Percentiles rank a stretch among this genome's conserved stretches.
These are phyloP conservation scores for Pseudogymnoascus sp. DNA, from an alignment of 2,329 filamentous ascomycete genomes.

Conservation along the genomic window DNA sequence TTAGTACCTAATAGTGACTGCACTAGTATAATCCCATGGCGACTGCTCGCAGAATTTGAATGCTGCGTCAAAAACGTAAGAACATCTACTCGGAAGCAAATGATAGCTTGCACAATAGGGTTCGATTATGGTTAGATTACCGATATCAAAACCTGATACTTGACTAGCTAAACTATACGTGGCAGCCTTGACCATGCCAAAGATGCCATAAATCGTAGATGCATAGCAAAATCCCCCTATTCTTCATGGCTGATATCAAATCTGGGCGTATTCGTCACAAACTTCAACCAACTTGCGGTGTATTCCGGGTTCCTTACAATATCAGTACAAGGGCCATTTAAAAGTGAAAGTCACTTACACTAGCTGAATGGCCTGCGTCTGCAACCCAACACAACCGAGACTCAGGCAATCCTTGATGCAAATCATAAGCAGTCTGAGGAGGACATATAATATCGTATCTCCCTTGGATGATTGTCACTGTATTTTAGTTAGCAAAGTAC, in stretches of 20 bases:
- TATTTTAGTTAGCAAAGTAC: constrained; percentile 5
- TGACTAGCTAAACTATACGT: background rate
- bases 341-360: background rate
- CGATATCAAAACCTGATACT: background rate
- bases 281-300: constrained; percentile 5
- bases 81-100: background rate
- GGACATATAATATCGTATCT: constrained; percentile 39
- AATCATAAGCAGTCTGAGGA: constrained; percentile 33
- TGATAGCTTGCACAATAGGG: background rate
- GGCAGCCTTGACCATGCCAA: background rate
- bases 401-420: constrained; percentile 36
- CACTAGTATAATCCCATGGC: no score
- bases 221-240: background rate
- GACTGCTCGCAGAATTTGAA: background rate
- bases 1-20: no score
- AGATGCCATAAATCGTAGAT: background rate
- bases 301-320: constrained; percentile 8
- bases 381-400: background rate
- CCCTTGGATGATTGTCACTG: constrained; percentile 34
- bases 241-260: constrained; percentile 14
- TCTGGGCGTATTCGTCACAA: constrained; percentile 5
- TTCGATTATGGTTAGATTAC: background rate
- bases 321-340: background rate
- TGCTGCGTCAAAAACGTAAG: background rate
- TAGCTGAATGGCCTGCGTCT: constrained; percentile 7